Evolutionary conservation across 805 yeast species (phyloP), one percentile per base, ranked within the genome.

Genomic region (Clavispora carvajalis): DNA sequence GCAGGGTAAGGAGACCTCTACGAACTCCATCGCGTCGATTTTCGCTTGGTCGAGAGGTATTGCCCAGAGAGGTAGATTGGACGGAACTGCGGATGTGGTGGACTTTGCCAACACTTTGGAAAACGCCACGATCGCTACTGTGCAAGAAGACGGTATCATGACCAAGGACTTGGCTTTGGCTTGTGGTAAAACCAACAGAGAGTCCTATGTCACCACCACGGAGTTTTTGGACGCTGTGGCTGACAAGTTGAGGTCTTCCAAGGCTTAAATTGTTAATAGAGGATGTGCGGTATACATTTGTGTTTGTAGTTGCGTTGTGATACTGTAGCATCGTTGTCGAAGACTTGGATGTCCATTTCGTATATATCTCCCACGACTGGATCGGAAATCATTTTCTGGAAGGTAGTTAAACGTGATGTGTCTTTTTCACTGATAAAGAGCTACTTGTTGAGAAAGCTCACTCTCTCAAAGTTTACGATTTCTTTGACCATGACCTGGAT

Each of bases 11-110:
- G 97, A 90, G 70, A 91, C 98, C 15, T 87, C 96, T 6, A 91
- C 98, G 43, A 91, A 91, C 70, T 90, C 97, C 13, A 91, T 91
- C 65, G 98, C 98, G 3, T 89, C 96, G 11, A 91, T 91, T 53
- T 91, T 84, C 59, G 98, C 98, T 22, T 91, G 98, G 98, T 75
- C 95, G 26, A 82, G 95, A 58, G 98, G 98, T 59, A 67, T 91
- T 37, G 79, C 80, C 49, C 96, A 90, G 71, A 85, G 98, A 70
- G 98, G 97, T 54, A 81, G 76, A 58, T 73, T 91, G 45, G 98
- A 91, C 64, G 66, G 67, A 39, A 89, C 96, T 33, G 93, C 95
- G 13, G 93, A 82, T 22, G 96, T 91, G 34, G 77, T 79, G 42
- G 66, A 77, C 53, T 91, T 91, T 61, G 98, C 86, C 48, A 73